Evolutionary conservation across 371 early-diverging fungal species (phyloP), one percentile per base, ranked within the genome.

Genomic region (Zychaea mexicana): DNA sequence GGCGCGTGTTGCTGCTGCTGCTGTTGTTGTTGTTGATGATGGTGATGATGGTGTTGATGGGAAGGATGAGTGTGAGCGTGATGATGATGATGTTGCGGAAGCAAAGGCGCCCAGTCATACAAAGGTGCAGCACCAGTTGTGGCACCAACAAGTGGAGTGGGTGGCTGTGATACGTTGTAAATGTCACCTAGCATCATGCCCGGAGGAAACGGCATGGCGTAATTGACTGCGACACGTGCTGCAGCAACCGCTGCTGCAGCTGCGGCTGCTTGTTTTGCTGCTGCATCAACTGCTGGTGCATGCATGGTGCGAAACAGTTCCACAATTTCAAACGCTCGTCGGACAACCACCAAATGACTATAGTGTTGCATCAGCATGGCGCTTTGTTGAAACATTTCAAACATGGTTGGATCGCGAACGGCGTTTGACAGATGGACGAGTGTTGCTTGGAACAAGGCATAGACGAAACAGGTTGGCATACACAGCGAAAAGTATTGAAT

Each of bases 381-480:
- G 27, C 60, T 38, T 30, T 57, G 59, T n/a, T 65, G 39, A 13
- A 65, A 26, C 28, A 47, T 52, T 22, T 52, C 54, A 31, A 49
- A 36, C 21, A 33, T 53, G 22, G 60, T 53, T 7, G 62, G 60
- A 58, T 65, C 60, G 26, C 60, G 38, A 5, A 65, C 53, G 3
- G 65, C 65, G 38, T 59, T 58, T 19, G 65, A 22, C 26, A 65
- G 32, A 30, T 65, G 60, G 9, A 65, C 56, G 2, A 65, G 42
- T 28, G 65, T 49, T 13, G 60, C 59, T 55, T 65, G 65, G 36
- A 60, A 65, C 26, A 65, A n/a, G 21, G 65, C 57, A 24, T 65
- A 65, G 2, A 65, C 60, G 30, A 65, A 54, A 31, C 65, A 65
- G 27, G 65, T 65, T 33, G 65, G 65, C 52, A 65, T 53, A 57